Conservation (phyloP, 257 asterid species). For the Solanum gracilifrons region DNA sequence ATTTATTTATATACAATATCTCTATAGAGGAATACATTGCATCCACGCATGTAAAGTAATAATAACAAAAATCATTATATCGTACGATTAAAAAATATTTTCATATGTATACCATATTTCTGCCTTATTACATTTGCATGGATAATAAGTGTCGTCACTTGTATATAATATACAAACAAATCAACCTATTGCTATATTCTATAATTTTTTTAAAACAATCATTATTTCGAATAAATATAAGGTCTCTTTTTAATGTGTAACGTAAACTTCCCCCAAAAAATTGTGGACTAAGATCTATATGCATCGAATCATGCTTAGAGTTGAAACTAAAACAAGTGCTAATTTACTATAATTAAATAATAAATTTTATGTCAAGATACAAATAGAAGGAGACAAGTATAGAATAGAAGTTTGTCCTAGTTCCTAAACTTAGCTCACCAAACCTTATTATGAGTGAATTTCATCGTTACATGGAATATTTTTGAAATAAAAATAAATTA, state of each 20-base stretch:
- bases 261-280: neutral
- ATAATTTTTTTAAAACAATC: too few relatives aligned
- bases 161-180: neutral
- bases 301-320: neutral
- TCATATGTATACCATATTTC: neutral
- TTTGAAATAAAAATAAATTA: too few relatives aligned
- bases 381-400: neutral
- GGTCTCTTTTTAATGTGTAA: neutral
- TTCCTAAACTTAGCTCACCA: neutral
- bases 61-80: too few relatives aligned
- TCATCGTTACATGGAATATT: too few relatives aligned
- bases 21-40: neutral
- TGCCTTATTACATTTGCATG: neutral
- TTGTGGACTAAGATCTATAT: neutral
- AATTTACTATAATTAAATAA: neutral
- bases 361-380: neutral
- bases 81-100: neutral
- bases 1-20: too few relatives aligned
- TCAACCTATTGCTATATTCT: too few relatives aligned
- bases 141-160: too few relatives aligned
- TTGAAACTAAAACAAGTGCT: neutral
- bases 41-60: neutral
- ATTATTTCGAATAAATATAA: too few relatives aligned
- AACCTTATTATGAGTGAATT: neutral
- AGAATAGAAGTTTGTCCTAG: neutral